A percentile compares a stretch with the other conserved stretches of the same genome.
Evolutionary conservation across 768 basidiomycete species (phyloP).

Genomic region (Pleurotus cornucopiae): DNA sequence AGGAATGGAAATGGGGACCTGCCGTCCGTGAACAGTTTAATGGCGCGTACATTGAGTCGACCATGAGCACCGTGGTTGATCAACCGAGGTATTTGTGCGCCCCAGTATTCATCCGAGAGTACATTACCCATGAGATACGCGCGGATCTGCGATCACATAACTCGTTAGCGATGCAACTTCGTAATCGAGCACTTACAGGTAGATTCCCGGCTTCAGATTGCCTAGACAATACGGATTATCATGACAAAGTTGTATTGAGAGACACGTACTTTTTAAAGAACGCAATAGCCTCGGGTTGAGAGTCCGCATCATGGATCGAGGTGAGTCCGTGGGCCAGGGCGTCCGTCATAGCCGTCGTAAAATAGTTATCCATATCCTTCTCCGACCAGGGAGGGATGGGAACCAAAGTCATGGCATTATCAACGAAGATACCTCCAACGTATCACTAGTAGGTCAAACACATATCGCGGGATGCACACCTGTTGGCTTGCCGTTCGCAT

Average conservation of each 20-base stretch:
- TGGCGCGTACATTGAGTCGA: constrained; percentile 54
- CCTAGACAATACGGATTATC: constrained; percentile 31
- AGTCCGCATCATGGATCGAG: constrained; percentile 80
- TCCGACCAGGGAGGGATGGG: constrained; percentile 61
- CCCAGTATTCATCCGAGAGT: constrained; percentile 57
- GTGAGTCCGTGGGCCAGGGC: constrained; percentile 81
- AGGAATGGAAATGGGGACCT: constrained; percentile 6
- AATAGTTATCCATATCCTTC: constrained; percentile 53
- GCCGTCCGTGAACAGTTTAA: constrained; percentile 82
- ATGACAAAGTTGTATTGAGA: too few species aligned
- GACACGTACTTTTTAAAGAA: constrained; percentile 60
- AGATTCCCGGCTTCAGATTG: constrained; percentile 64
- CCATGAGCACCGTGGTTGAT: constrained; percentile 52
- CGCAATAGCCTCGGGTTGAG: constrained; percentile 42
- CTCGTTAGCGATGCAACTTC: not conserved
- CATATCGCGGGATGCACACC: constrained; percentile 33
- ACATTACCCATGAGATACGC: constrained; percentile 59
- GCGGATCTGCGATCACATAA: constrained; percentile 37
- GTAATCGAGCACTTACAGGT: constrained; percentile 43
- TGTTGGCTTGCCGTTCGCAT: constrained; percentile 58
- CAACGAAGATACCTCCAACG: constrained; percentile 65
- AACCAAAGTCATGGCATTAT: constrained; percentile 83
- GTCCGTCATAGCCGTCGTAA: constrained; percentile 59
- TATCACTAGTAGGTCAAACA: not conserved
- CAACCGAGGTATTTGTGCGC: constrained; percentile 53